Conservation (phyloP, 306 rosid species). For the Fragaria ananassa region DNA sequence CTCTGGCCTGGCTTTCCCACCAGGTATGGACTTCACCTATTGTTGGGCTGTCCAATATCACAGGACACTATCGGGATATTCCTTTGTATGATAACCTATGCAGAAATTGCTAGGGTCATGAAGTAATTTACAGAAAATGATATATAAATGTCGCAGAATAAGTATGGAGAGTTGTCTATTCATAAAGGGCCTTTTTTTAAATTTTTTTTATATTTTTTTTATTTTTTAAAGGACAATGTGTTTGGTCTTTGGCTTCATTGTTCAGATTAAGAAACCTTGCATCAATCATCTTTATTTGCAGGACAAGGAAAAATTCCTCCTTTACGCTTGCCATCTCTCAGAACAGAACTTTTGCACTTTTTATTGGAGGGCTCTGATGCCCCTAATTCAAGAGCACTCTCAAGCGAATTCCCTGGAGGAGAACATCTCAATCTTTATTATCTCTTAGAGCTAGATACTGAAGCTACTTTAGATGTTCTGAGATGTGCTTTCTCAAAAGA, state of each 20-base stretch:
- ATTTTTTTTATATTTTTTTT: too few species aligned
- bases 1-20: conserved; percentile 94
- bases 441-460: conserved; percentile 75
- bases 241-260: too few species aligned
- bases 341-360: conserved; percentile 71
- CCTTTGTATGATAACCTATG: neutral
- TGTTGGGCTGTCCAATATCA: neutral
- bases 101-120: conserved; percentile 1
- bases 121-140: neutral
- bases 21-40: conserved; percentile 50
- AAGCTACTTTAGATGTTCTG: conserved; percentile 76
- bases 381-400: conserved; percentile 42
- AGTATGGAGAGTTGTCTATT: neutral
- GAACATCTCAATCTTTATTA: conserved; percentile 57
- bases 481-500: conserved; percentile 64
- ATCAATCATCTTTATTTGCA: conserved; percentile 31
- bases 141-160: neutral
- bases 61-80: neutral
- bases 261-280: conserved; percentile 13
- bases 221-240: too few species aligned
- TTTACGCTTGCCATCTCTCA: conserved; percentile 72
- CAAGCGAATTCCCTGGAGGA: conserved; percentile 32
- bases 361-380: conserved; percentile 55
- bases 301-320: conserved; percentile 80
- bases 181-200: too few species aligned